Evolutionary conservation across 2,329 filamentous ascomycete genomes (phyloP).

Genomic region (Gliomastix tumulicola): DNA sequence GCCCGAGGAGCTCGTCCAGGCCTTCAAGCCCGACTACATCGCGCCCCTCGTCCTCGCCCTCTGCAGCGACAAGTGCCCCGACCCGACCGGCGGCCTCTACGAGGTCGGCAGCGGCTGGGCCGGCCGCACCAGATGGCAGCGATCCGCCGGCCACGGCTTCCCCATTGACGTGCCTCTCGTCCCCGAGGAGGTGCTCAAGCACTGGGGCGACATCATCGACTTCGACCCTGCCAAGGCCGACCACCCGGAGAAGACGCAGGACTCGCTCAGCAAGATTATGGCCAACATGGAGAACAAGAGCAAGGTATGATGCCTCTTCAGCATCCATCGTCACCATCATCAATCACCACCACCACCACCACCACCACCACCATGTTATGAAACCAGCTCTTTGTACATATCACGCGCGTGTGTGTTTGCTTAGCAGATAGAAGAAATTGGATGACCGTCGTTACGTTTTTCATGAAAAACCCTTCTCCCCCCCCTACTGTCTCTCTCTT

Average conservation of each 20-base stretch:
- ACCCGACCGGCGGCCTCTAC: slow-evolving; percentile 80
- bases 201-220: slow-evolving; percentile 73
- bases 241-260: slow-evolving; percentile 71
- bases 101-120: slow-evolving; percentile 95
- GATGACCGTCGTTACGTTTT: too few relatives aligned
- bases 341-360: too few relatives aligned
- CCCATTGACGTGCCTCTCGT: slow-evolving; percentile 76
- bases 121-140: slow-evolving; percentile 89
- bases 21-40: slow-evolving; percentile 98
- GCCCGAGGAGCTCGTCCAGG: slow-evolving; percentile 95
- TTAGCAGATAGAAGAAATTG: too few relatives aligned
- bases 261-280: slow-evolving; percentile 69
- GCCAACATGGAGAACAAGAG: slow-evolving; percentile 79
- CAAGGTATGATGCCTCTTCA: slow-evolving; percentile 56
- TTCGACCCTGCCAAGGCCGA: slow-evolving; percentile 87
- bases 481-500: too few relatives aligned
- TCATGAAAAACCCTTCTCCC: too few relatives aligned
- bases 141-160: slow-evolving; percentile 84
- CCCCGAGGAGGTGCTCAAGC: slow-evolving; percentile 72
- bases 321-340: too few relatives aligned
- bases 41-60: slow-evolving; percentile 87
- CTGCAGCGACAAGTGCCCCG: slow-evolving; percentile 76
- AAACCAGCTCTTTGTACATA: too few relatives aligned
- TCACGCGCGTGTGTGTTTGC: too few relatives aligned
- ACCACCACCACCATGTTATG: too few relatives aligned